Conservation (phyloP, 805 yeast species). For the Blastobotrys peoriensis region DNA sequence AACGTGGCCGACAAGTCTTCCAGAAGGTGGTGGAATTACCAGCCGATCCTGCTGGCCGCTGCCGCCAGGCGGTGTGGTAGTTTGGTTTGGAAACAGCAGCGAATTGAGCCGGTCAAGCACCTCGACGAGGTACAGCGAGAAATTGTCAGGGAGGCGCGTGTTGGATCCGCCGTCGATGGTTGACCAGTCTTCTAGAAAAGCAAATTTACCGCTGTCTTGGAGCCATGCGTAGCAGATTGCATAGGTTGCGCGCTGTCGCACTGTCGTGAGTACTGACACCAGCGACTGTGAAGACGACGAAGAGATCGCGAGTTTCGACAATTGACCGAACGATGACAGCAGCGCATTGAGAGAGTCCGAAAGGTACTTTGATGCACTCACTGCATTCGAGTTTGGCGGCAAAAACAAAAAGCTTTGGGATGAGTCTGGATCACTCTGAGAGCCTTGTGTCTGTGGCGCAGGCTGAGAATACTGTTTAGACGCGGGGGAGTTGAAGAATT, state of each 20-base stretch:
- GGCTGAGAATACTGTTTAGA: not conserved
- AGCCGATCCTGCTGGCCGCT: slow-evolving; percentile 8
- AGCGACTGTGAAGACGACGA: slow-evolving; percentile 35
- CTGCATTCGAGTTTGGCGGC: slow-evolving; percentile 60
- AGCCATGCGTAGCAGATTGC: slow-evolving; percentile 48
- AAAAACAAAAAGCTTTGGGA: slow-evolving; percentile 43
- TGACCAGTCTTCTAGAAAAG: slow-evolving; percentile 37
- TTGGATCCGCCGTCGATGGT: slow-evolving; percentile 27
- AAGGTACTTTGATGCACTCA: slow-evolving; percentile 50
- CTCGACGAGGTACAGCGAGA: slow-evolving; percentile 34
- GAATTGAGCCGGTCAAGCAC: slow-evolving; percentile 30
- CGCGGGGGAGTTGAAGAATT: slow-evolving; percentile 21
- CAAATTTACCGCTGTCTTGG: slow-evolving; percentile 40
- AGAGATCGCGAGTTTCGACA: slow-evolving; percentile 40
- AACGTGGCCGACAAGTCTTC: slow-evolving; percentile 26
- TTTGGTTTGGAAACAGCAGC: slow-evolving; percentile 7
- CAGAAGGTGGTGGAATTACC: slow-evolving; percentile 32
- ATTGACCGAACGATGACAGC: slow-evolving; percentile 35
- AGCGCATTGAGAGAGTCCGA: slow-evolving; percentile 42
- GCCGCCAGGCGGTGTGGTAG: slow-evolving; percentile 11
- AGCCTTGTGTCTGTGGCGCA: not conserved
- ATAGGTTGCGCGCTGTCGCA: slow-evolving; percentile 40
- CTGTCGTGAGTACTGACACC: slow-evolving; percentile 32
- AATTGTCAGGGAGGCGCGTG: slow-evolving; percentile 35
- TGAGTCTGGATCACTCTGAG: not conserved